A percentile compares a stretch with the other conserved stretches of the same genome.
Evolutionary conservation across 148 eudicot species (phyloP).

Genomic region (Spergularia marina): DNA sequence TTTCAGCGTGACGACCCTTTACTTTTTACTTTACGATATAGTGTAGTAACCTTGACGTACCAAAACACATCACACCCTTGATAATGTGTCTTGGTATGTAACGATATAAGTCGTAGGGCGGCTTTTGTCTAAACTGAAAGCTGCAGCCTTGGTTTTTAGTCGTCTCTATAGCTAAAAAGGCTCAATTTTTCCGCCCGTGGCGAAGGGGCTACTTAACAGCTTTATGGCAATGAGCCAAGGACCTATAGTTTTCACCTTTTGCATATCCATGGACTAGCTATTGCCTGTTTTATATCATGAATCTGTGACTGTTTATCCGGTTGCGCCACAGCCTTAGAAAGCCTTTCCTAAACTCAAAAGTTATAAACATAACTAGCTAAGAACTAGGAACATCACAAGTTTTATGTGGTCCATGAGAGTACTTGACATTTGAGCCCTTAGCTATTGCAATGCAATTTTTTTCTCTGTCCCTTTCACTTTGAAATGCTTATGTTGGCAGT

Average conservation of each 20-base stretch:
- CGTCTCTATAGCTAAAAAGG: background rate
- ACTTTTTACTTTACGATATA: too few species aligned
- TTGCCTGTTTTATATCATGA: background rate
- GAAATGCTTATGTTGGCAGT: slow-evolving; percentile 11
- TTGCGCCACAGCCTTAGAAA: background rate
- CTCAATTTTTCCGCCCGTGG: background rate
- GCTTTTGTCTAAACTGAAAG: too few species aligned
- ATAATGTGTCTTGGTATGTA: too few species aligned
- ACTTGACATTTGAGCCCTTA: background rate
- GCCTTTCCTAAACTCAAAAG: slow-evolving; percentile 2
- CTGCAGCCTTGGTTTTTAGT: background rate
- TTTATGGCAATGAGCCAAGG: background rate
- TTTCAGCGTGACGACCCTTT: too few species aligned
- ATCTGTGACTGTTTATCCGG: background rate
- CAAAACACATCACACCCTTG: too few species aligned
- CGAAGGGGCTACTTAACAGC: background rate
- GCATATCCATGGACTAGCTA: background rate
- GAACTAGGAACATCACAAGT: slow-evolving; percentile 5
- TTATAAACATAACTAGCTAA: background rate
- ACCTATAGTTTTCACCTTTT: background rate
- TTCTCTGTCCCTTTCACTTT: slow-evolving; percentile 24
- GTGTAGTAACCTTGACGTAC: too few species aligned
- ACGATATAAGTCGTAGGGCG: too few species aligned
- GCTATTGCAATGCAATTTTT: slow-evolving; percentile 18
- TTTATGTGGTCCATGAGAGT: slow-evolving; percentile 25